Evolutionary conservation across 768 basidiomycete species (phyloP), one percentile per base, ranked within the genome.

Genomic region (Pisolithus microcarpus): DNA sequence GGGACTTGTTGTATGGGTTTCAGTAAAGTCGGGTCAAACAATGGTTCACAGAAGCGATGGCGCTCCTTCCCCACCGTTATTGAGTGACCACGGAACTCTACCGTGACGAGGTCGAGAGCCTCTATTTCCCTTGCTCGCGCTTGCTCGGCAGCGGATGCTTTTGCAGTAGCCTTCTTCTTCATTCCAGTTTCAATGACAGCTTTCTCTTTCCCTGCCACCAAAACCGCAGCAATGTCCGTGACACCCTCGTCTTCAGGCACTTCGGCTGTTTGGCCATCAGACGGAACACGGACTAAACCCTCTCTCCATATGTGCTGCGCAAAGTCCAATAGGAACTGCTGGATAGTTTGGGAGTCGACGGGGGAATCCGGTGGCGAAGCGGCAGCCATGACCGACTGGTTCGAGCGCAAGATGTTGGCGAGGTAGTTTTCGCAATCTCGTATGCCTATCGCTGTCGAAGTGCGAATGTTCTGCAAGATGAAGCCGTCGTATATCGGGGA

Each of bases 161-260:
- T 86, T 28, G 79, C 81, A 7, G 75, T 83, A 23, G 79, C 77
- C 56, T 84, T 84, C 63, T 85, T 87, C 70, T 87, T 90, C 72
- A 84, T 85, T 18, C 82, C 85, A 54, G 80, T 82, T 65, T 92
- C 90, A 53, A 94, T 92, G 31, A 93, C 80, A 0, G 90, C 87
- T 57, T 85, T 82, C 67, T 93, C 92, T 61, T 86, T 88, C n/a
- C 92, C 92, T 7, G 90, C 88, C 30, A 91, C 87, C 40, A 95
- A 74, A 43, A 89, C 82, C 7, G 93, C 90, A 6, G 92, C 92
- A 52, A 94, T 91, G 63, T 95, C 89, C 16, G 87, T 89, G 23
- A 91, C 72, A 4, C 89, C 92, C 55, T 92, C 91, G 50, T 91
- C 90, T 53, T 90, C 90, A 15, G 71, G 72, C 34, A 70, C 47